A percentile compares a stretch with the other conserved stretches of the same genome.
Evolutionary conservation across 257 asterid genomes (phyloP).

Genomic region (Eustoma russellianum): DNA sequence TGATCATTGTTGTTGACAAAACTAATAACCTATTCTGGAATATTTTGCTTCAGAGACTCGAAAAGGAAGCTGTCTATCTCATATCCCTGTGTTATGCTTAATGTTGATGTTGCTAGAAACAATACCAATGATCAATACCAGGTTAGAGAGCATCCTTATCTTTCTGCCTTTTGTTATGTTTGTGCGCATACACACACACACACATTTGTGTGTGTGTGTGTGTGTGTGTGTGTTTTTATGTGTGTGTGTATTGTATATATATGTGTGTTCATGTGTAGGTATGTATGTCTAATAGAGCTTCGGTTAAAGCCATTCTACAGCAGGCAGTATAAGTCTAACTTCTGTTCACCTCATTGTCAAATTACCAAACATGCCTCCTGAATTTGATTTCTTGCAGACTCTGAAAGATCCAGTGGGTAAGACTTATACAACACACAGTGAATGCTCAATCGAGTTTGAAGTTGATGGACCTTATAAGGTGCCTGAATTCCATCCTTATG

Average conservation of each 20-base stretch:
- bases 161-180: not conserved
- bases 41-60: constrained; percentile 50
- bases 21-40: constrained; percentile 24
- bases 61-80: constrained; percentile 84
- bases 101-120: constrained; percentile 94
- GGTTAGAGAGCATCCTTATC: constrained; percentile 33
- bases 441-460: constrained; percentile 97
- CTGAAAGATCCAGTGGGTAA: constrained; percentile 62
- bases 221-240: no score
- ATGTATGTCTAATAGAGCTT: no score
- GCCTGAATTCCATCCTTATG: constrained; percentile 23
- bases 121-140: constrained; percentile 97
- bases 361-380: constrained; percentile 1
- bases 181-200: no score
- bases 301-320: no score
- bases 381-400: constrained; percentile 50
- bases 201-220: no score
- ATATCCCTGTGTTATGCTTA: constrained; percentile 99
- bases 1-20: constrained; percentile 5
- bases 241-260: no score
- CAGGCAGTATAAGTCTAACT: no score
- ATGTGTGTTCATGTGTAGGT: no score
- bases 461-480: constrained; percentile 99
- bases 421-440: constrained; percentile 79
- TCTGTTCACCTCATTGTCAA: no score